These are phyloP conservation scores for Aegilops speltoides DNA, from an alignment of 176 grass and related monocot genomes.

Conservation along the genomic window DNA sequence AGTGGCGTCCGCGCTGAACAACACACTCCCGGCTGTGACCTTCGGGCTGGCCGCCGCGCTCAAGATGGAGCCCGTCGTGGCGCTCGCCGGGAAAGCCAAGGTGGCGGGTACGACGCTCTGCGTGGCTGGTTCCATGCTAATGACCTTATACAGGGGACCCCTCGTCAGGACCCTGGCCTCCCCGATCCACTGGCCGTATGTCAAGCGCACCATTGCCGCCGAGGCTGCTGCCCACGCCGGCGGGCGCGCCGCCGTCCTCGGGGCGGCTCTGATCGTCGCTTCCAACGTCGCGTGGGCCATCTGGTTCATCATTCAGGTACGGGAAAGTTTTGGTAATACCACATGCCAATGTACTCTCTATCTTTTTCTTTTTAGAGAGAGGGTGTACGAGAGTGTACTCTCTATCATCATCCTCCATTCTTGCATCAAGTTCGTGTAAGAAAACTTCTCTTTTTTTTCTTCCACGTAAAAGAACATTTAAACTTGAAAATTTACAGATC, in stretches of 20 bases:
- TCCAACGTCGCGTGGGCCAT: conserved; percentile 35
- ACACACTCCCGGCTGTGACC: conserved; percentile 55
- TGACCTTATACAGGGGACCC: conserved; percentile 56
- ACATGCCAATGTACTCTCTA: too few relatives aligned
- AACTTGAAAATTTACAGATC: too few relatives aligned
- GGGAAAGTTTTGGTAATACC: too few relatives aligned
- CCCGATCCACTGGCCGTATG: conserved; percentile 25
- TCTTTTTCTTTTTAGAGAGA: too few relatives aligned
- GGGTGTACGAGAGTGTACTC: too few relatives aligned
- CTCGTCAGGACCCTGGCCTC: conserved; percentile 25
- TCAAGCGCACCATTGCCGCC: background rate
- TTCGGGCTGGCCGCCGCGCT: conserved; percentile 57
- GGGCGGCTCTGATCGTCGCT: conserved; percentile 29
- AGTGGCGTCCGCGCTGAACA: conserved; percentile 53
- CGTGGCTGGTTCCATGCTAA: conserved; percentile 52
- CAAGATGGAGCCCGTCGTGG: conserved; percentile 4
- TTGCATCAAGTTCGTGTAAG: too few relatives aligned
- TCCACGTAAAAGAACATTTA: too few relatives aligned
- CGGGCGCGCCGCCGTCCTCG: background rate
- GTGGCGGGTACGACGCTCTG: conserved; percentile 43
- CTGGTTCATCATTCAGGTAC: conserved; percentile 48
- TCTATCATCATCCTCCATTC: too few relatives aligned
- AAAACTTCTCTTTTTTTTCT: too few relatives aligned
- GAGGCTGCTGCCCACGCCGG: background rate
- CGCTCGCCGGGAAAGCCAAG: conserved; percentile 33